Conservation (phyloP, 495 filamentous ascomycete species). For the Astrothelium subdiscretum region DNA sequence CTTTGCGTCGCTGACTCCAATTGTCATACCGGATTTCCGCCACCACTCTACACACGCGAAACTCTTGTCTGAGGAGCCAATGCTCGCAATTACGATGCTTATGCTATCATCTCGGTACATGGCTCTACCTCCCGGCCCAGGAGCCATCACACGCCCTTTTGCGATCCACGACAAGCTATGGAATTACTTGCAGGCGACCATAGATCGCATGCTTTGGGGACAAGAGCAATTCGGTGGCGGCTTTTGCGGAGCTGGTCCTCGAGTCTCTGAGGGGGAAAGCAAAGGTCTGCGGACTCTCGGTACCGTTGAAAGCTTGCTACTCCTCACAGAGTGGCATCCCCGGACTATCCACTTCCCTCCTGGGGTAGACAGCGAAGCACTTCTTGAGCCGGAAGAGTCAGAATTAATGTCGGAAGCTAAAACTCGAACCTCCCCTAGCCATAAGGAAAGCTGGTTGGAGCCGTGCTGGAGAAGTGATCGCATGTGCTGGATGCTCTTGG, state of each 20-base stretch:
- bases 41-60: slow-evolving; percentile 59
- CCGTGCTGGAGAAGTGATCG: slow-evolving; percentile 93
- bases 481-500: slow-evolving; percentile 98
- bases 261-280: slow-evolving; percentile 29
- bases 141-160: slow-evolving; percentile 69
- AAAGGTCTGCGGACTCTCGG: slow-evolving; percentile 82
- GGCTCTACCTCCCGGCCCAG: slow-evolving; percentile 57
- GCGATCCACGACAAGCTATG: slow-evolving; percentile 95
- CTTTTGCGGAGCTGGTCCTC: slow-evolving; percentile 63
- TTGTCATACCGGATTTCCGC: slow-evolving; percentile 74
- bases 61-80: slow-evolving; percentile 79
- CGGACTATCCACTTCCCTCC: slow-evolving; percentile 91
- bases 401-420: slow-evolving; percentile 31
- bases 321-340: slow-evolving; percentile 95
- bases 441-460: slow-evolving; percentile 74
- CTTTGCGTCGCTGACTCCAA: slow-evolving; percentile 81
- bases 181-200: slow-evolving; percentile 86
- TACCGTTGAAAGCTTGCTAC: slow-evolving; percentile 84
- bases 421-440: not conserved
- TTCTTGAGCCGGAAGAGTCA: slow-evolving; percentile 31
- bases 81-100: slow-evolving; percentile 78
- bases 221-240: slow-evolving; percentile 88
- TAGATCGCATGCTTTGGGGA: slow-evolving; percentile 87
- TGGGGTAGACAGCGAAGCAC: slow-evolving; percentile 59
- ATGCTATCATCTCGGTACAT: slow-evolving; percentile 83